Evolutionary conservation across 2,329 filamentous ascomycete genomes (phyloP).

Genomic region (Ophiosphaerella korrae): DNA sequence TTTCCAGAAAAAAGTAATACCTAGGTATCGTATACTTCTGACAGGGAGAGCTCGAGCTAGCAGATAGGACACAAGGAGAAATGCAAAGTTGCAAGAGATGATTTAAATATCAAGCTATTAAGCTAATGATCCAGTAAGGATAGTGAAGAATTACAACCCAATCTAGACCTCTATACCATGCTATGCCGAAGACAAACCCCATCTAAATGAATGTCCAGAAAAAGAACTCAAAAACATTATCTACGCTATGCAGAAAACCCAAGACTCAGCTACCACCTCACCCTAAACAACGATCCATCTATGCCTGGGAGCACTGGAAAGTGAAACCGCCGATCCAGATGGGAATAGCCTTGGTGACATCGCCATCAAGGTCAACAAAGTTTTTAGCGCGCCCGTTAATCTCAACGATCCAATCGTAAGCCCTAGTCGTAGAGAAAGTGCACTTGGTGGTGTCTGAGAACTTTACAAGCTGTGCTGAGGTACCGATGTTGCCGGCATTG

Average conservation of each 20-base stretch:
- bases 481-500: conserved; percentile 10
- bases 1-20: too few species aligned
- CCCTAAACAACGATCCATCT: neutral
- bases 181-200: neutral
- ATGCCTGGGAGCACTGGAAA: conserved; percentile 14
- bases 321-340: conserved; percentile 18
- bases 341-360: conserved; percentile 12
- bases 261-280: neutral
- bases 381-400: conserved; percentile 19
- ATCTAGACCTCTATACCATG: neutral
- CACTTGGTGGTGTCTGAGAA: conserved; percentile 18
- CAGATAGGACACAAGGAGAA: too few species aligned
- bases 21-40: too few species aligned
- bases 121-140: too few species aligned
- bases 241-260: neutral
- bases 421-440: conserved; percentile 8
- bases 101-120: too few species aligned
- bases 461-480: conserved; percentile 15
- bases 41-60: too few species aligned
- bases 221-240: neutral
- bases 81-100: too few species aligned
- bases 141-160: too few species aligned
- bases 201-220: neutral
- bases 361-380: conserved; percentile 17
- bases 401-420: conserved; percentile 4